Evolutionary conservation across 208 protist genomes (phyloP).

Genomic region (Acanthamoeba quina): DNA sequence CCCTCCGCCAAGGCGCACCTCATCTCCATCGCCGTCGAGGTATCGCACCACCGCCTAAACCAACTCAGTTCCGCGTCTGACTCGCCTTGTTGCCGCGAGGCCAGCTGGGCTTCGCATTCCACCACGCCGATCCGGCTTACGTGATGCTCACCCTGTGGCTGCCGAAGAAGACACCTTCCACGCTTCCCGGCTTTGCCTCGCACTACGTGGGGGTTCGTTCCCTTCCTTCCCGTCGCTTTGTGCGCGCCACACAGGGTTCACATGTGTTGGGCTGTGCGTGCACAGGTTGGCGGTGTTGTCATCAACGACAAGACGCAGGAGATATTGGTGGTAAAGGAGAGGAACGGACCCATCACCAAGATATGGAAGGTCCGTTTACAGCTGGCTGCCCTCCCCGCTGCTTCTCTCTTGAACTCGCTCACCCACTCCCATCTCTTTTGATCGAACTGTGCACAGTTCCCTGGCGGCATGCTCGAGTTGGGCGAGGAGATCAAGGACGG

Average conservation of each 20-base stretch:
- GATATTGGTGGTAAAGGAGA: conserved; percentile 62
- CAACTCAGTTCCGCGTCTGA: neutral
- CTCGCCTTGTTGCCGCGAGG: neutral
- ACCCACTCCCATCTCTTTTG: neutral
- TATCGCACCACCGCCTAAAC: neutral
- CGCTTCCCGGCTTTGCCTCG: conserved; percentile 35
- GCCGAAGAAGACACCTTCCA: conserved; percentile 3
- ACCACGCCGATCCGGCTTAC: conserved; percentile 54
- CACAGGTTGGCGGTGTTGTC: conserved; percentile 43
- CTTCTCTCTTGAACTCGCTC: neutral
- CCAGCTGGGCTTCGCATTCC: conserved; percentile 56
- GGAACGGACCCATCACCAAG: conserved; percentile 37
- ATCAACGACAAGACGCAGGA: conserved; percentile 63
- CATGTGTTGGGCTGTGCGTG: neutral
- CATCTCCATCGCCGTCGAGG: conserved; percentile 59
- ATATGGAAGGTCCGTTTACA: conserved; percentile 42
- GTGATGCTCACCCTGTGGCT: conserved; percentile 70
- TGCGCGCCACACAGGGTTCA: neutral
- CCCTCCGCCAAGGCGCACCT: conserved; percentile 61
- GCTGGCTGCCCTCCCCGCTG: neutral
- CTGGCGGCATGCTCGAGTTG: conserved; percentile 60
- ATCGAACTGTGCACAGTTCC: neutral
- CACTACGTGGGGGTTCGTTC: conserved; percentile 55
- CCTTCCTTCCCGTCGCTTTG: neutral
- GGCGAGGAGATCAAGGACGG: conserved; percentile 30